Evolutionary conservation across 306 rosid genomes (phyloP), one percentile per base, ranked within the genome.

Genomic region (Hylodesmum podocarpum): DNA sequence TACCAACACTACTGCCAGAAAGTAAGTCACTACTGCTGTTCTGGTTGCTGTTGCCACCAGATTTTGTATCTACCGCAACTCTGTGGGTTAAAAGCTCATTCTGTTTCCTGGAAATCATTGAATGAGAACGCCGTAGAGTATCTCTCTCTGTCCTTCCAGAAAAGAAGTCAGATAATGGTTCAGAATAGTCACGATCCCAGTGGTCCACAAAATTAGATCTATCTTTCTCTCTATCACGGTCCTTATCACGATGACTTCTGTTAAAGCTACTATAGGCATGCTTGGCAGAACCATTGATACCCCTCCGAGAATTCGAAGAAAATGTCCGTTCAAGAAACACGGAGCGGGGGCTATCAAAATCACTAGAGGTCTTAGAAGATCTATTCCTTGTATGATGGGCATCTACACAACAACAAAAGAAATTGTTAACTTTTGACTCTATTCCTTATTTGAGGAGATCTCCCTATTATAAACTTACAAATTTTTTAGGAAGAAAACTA

Each of bases 191-290:
- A 68, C 86, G 81, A 63, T 96, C 98, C 99, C 99, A 91, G 75
- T 71, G 86, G 70, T 91, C 97, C 15, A 77, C 86, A 80, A 63
- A 87, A 66, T 65, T 87, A 14, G 83, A 85, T 83, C 94, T 91
- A 62, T 96, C 99, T 82, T 89, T 96, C 74, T 92, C 99, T 85
- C 93, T 90, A 19, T 95, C 98, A 18, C 95, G 97, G 78, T 94
- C 98, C 87, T 92, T 94, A 46, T 94, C 98, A 57, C 96, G 97
- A 80, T 95, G 93, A 75, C 87, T 86, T 87, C 99, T 89, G 81
- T 84, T 91, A 83, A 96, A 92, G 80, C 94, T 96, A 86, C 99
- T 89, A 70, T 96, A 96, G 6, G 98, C 97, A 86, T 96, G 92
- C 88, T 96, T 96, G 63, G 96, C 89, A 86, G 91, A 88, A 80